Conservation (phyloP, 2,329 filamentous ascomycete genomes). For the Gaeumannomyces sp. region DNA sequence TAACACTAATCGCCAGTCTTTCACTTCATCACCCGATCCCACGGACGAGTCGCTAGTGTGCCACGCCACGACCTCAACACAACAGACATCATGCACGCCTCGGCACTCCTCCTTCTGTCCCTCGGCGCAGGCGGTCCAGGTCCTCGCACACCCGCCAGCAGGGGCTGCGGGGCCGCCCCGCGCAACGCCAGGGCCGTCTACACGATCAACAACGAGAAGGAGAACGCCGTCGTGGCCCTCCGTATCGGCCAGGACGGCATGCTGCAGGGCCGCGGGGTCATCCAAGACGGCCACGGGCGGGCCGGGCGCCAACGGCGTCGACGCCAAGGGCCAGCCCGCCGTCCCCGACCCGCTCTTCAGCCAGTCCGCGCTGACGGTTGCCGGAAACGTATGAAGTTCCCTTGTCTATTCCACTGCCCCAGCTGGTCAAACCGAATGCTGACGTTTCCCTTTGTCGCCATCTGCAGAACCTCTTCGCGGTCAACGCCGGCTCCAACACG, state of each 20-base stretch:
- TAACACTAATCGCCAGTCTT: background rate
- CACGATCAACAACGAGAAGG: constrained; percentile 46
- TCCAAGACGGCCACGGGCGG: constrained; percentile 37
- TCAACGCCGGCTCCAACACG: constrained; percentile 46
- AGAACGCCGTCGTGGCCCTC: constrained; percentile 40
- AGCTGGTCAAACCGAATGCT: no score
- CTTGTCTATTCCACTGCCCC: no score
- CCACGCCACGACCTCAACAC: no score
- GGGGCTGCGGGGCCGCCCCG: background rate
- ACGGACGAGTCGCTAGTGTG: no score
- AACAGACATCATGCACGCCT: constrained; percentile 1
- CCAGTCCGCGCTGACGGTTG: constrained; percentile 44
- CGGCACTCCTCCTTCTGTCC: background rate
- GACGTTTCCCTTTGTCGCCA: no score
- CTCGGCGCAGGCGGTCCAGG: background rate
- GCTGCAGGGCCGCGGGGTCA: constrained; percentile 31
- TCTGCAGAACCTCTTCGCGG: constrained; percentile 43
- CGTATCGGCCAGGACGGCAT: background rate
- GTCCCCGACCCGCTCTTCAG: constrained; percentile 44
- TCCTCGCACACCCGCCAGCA: background rate
- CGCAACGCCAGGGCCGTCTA: constrained; percentile 43
- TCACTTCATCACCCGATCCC: no score
- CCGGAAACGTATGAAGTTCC: constrained; percentile 24
- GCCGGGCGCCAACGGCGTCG: constrained; percentile 34
- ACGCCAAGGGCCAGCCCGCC: constrained; percentile 27